Evolutionary conservation across 2,329 filamentous ascomycete species (phyloP), one percentile per base, ranked within the genome.

Genomic region (Trichothecium sympodiale): DNA sequence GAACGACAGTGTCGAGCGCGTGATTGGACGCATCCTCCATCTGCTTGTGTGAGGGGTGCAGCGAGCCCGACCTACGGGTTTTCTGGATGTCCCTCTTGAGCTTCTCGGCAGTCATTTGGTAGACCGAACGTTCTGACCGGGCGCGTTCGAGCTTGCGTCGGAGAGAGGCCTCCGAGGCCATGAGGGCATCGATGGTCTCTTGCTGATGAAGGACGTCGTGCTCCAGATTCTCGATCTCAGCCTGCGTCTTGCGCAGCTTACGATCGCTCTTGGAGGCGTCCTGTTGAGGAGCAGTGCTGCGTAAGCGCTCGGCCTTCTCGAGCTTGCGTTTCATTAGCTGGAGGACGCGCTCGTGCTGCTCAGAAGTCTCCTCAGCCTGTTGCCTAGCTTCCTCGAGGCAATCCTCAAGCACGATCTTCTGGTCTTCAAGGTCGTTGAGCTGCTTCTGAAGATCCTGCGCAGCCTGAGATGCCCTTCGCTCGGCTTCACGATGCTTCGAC

Each of bases 141-240:
- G 74, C 73, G 34, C 79, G 71, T 38, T 83, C 76, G 15, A 93
- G 68, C 46, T 88, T 84, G 36, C 66, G 62, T 8, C 76, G 69
- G 13, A 84, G 65, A 8, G 74, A 64, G 15, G 64, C 61, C 47
- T 83, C 76, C n/a, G 71, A 68, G 12, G 60, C 60, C 25, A 64
- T 58, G 18, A 77, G 62, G 23, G 64, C 57, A 29, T 73, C 71
- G 33, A 88, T 72, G 12, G 75, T 69, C 37, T 74, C 66, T 37
- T 85, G 78, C 41, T 82, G 77, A 49, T 83, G 75, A 5, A 71
- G 66, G 18, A 91, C 67, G 49, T 83, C 77, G 39, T 83, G 68
- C 45, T 84, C 78, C n/a, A 91, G 65, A 25, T 77, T 71, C 53
- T 84, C 75, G 29, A 71, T 63, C 48, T 80, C 73, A 10, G 75